phyloP scores from a whole-genome alignment of 495 filamentous ascomycete genomes.

The Penicillium crystallinum region DNA sequence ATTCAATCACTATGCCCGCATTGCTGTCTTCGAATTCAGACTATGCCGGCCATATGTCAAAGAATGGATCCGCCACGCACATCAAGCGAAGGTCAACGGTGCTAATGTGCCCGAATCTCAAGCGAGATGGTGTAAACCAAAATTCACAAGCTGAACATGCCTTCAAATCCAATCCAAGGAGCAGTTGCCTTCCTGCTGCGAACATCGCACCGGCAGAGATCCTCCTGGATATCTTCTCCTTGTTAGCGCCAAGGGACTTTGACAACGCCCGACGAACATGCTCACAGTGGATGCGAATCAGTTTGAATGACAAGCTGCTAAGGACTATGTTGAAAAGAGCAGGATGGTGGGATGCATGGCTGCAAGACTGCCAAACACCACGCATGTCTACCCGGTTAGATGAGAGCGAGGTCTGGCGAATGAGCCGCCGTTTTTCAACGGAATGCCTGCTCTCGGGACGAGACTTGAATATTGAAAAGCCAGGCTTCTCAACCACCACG shows the following conservation, averaged over 20 bases:
- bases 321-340: constrained; percentile 49
- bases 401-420: constrained; percentile 46
- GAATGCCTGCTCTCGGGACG: constrained; percentile 56
- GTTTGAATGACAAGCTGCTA: constrained; percentile 51
- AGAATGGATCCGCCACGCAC: not conserved
- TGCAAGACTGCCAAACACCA: constrained; percentile 29
- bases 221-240: constrained; percentile 52
- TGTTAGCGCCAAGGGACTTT: constrained; percentile 57
- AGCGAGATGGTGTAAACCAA: not conserved
- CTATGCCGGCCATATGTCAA: constrained; percentile 1
- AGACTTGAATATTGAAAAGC: constrained; percentile 38
- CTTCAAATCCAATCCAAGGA: not conserved
- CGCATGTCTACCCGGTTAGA: constrained; percentile 13
- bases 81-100: not conserved
- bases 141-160: not conserved
- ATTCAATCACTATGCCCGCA: constrained; percentile 16
- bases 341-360: constrained; percentile 54
- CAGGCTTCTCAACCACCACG: constrained; percentile 39
- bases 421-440: constrained; percentile 56
- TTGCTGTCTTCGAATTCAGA: constrained; percentile 4
- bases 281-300: constrained; percentile 59
- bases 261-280: constrained; percentile 63
- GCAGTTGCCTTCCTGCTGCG: constrained; percentile 19
- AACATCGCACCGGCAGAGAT: constrained; percentile 56
- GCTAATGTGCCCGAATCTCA: not conserved